Evolutionary conservation across 139 green algal species (phyloP), one percentile per base, ranked within the genome.

Genomic region (Chlorella ohadii): DNA sequence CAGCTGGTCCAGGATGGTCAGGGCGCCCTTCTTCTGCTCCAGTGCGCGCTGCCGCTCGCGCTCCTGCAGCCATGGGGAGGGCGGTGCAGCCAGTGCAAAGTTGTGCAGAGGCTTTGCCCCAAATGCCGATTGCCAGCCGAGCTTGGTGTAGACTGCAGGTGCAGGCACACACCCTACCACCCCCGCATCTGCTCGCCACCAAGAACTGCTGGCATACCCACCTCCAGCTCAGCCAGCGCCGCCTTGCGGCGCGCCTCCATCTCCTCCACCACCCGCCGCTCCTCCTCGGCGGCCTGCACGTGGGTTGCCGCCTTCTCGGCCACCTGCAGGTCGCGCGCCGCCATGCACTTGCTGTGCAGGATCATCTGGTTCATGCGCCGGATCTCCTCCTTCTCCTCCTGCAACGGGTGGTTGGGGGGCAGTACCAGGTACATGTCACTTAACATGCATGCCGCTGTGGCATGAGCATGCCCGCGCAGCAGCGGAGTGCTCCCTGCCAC

Each of bases 291-390:
- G 47, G 34, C 56, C 39, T 39, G 4, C 12, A 23, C 47, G 36
- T 79, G 63, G 20, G n/a, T 39, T 15, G 57, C 41, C 55, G 17
- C 59, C 72, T 81, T 86, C 59, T 81, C 59, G 4, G 56, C 59
- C 23, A 81, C 41, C 72, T 86, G 81, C 39, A 66, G 27, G 59
- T 86, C 81, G 7, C 56, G 71, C 22, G 57, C 63, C 25, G 81
- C 81, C 81, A 86, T 86, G 81, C 38, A 68, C 39, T 75, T 81
- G 41, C 47, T 39, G 59, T 73, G 70, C 25, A 75, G 38, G 31
- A 86, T 66, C 72, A 86, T 81, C 72, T 86, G 81, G 59, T 81
- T 81, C 81, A 86, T 86, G 23, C 56, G 56, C 56, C 66, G 65
- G 39, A 83, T 44, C 63, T 83, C 78, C 78, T 83, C 63, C 63